Conservation (phyloP, 805 yeast genomes). For the Metschnikowia lunata region DNA sequence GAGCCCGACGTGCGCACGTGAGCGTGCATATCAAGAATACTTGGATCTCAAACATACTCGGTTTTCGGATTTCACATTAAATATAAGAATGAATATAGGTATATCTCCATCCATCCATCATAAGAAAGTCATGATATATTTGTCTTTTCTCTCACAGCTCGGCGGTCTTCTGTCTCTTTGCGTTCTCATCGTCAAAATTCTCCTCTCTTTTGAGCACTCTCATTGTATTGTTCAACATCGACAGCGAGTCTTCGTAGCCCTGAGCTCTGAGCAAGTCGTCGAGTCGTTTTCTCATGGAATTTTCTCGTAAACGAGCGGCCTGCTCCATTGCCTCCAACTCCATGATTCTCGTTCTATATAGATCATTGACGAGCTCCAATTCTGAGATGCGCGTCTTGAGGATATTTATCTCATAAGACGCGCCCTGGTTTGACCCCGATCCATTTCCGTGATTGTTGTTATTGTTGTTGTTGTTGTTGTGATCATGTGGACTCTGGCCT, state of each 20-base stretch:
- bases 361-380: slow-evolving; percentile 84
- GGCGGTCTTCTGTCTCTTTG: slow-evolving; percentile 12
- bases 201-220: slow-evolving; percentile 12
- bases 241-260: slow-evolving; percentile 16
- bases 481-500: background rate
- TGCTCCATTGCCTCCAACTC: slow-evolving; percentile 73
- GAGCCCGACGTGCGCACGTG: slow-evolving; percentile 87
- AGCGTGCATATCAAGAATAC: slow-evolving; percentile 1
- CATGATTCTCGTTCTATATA: slow-evolving; percentile 74
- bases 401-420: slow-evolving; percentile 30
- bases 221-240: slow-evolving; percentile 11
- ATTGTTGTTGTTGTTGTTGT: slow-evolving; percentile 2
- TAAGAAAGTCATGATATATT: no score
- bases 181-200: slow-evolving; percentile 4
- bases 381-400: slow-evolving; percentile 79
- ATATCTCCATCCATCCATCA: no score
- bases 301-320: slow-evolving; percentile 50
- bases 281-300: slow-evolving; percentile 43
- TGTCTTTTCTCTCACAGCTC: no score
- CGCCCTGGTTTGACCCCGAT: slow-evolving; percentile 1
- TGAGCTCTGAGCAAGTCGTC: slow-evolving; percentile 39
- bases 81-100: no score
- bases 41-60: background rate
- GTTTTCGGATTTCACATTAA: background rate
- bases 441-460: slow-evolving; percentile 4